Evolutionary conservation across 1,284 basidiomycete genomes (phyloP).

Genomic region (Wallemia mellicola): DNA sequence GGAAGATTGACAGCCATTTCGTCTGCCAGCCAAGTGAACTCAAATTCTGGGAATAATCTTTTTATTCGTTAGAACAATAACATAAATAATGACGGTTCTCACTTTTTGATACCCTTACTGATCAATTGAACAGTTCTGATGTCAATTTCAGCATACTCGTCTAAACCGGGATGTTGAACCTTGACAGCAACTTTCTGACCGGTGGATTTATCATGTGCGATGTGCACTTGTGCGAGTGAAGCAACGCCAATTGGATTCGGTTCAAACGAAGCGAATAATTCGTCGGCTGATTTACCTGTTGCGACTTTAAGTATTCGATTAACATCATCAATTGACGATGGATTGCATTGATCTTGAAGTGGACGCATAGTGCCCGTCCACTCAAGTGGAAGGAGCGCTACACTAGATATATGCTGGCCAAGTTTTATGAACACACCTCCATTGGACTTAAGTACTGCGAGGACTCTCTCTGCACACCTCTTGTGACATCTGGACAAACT

Average conservation of each 20-base stretch:
- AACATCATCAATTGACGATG: constrained; percentile 13
- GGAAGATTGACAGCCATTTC: constrained; percentile 81
- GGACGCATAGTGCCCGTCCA: constrained; percentile 26
- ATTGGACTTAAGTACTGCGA: constrained; percentile 52
- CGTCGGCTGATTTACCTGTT: constrained; percentile 5
- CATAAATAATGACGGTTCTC: no score
- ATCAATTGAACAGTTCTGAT: constrained; percentile 20
- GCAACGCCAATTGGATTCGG: constrained; percentile 77
- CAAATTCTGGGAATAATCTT: constrained; percentile 40
- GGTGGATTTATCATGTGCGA: constrained; percentile 38
- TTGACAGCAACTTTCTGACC: constrained; percentile 71
- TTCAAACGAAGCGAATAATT: constrained; percentile 41
- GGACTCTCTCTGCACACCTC: constrained; percentile 42
- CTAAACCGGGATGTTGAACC: constrained; percentile 80
- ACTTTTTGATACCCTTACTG: constrained; percentile 19
- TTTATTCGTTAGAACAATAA: constrained; percentile 20
- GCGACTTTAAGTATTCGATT: constrained; percentile 13
- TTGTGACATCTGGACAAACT: constrained; percentile 48
- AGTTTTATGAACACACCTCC: constrained; percentile 85
- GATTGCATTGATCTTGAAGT: constrained; percentile 37
- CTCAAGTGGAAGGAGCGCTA: constrained; percentile 48
- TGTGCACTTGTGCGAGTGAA: constrained; percentile 80
- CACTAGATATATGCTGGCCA: constrained; percentile 24
- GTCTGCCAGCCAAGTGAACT: constrained; percentile 76
- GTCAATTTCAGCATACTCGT: constrained; percentile 77